Conservation (phyloP, 73 alveolate genomes). For the Urostyla sp. region DNA sequence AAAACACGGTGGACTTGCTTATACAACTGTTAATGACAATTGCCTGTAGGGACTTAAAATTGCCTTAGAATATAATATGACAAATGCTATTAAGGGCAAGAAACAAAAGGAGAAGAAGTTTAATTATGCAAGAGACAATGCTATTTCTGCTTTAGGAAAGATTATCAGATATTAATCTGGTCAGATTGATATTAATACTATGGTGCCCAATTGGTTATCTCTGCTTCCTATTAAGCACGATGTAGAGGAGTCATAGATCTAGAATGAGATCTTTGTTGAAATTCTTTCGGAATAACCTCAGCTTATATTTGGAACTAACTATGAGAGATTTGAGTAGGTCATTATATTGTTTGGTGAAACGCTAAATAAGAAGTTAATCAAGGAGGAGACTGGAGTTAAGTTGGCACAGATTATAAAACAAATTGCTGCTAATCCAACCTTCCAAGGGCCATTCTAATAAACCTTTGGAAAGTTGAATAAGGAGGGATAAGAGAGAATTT, state of each 20-base stretch:
- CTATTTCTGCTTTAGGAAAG: conserved; percentile 87
- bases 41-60: conserved; percentile 58
- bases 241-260: conserved; percentile 58
- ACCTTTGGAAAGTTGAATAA: no score
- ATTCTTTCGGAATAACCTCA: conserved; percentile 29
- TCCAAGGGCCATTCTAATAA: neutral
- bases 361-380: conserved; percentile 38
- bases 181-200: conserved; percentile 23
- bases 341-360: conserved; percentile 21
- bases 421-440: conserved; percentile 20
- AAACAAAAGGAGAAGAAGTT: conserved; percentile 64
- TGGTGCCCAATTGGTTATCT: conserved; percentile 57
- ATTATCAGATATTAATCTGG: conserved; percentile 64
- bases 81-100: conserved; percentile 51
- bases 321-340: conserved; percentile 39
- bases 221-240: conserved; percentile 64
- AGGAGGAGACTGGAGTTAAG: conserved; percentile 49
- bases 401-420: conserved; percentile 43
- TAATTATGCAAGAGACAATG: conserved; percentile 88
- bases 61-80: conserved; percentile 61
- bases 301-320: conserved; percentile 48
- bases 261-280: conserved; percentile 57
- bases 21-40: conserved; percentile 43
- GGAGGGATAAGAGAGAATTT: no score
- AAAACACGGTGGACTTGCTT: conserved; percentile 56